Evolutionary conservation across 176 grass and related monocot species (phyloP).

Genomic region (Olyra latifolia): DNA sequence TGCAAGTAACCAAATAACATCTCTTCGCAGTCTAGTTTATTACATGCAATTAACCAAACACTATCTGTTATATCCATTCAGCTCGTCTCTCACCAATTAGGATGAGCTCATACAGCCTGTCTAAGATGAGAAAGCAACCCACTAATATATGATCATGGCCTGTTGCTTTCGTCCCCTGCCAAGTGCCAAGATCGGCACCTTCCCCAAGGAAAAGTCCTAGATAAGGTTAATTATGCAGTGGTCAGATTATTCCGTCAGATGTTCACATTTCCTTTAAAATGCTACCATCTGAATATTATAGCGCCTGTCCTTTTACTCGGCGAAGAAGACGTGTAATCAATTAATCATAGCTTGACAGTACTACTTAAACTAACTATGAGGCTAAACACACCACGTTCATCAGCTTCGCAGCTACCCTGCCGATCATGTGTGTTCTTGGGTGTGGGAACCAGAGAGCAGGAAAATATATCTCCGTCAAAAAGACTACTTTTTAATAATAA

Average conservation of each 20-base stretch:
- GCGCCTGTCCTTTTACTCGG: neutral
- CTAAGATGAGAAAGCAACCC: too few relatives aligned
- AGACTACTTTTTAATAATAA: too few relatives aligned
- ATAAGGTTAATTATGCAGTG: conserved; percentile 24
- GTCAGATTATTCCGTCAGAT: conserved; percentile 41
- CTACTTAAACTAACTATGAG: neutral
- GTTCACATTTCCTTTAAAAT: conserved; percentile 17
- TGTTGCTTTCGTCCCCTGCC: conserved; percentile 16
- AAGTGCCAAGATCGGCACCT: conserved; percentile 22
- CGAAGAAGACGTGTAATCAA: neutral
- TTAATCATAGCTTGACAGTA: neutral
- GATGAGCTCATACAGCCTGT: too few relatives aligned
- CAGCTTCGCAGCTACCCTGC: too few relatives aligned
- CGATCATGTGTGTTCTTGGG: too few relatives aligned
- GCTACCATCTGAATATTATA: neutral
- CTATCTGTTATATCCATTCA: too few relatives aligned
- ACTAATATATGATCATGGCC: conserved; percentile 4
- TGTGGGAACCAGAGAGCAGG: too few relatives aligned
- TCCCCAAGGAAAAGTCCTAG: conserved; percentile 22
- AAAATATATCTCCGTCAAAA: too few relatives aligned
- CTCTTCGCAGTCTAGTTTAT: too few relatives aligned
- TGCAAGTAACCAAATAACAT: too few relatives aligned
- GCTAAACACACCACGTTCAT: neutral
- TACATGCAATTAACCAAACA: too few relatives aligned
- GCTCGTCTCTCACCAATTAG: too few relatives aligned